Base-by-base conservation (phyloP, 768 basidiomycete genomes). In the Rossbeevera mucosa region DNA sequence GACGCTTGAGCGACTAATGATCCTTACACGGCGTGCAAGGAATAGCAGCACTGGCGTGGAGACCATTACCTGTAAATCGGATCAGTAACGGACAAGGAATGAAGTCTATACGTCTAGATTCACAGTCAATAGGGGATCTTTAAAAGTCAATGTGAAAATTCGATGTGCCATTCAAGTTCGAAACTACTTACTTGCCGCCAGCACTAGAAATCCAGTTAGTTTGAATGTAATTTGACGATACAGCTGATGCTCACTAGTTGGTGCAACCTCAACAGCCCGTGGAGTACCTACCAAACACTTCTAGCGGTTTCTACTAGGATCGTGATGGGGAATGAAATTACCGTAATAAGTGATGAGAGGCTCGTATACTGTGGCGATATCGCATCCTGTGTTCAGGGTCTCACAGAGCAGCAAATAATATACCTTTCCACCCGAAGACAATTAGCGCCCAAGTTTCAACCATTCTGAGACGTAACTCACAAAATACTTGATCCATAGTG, bases 281-380 rank as follows among this genome's bases (percentile, higher is more conserved):
- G 28, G 30, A 33, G 25, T 38, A 64, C 63, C 64, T 53, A 67
- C 63, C 56, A 64, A 63, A 55, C 16, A 4, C 64, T 61, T n/a
- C 62, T 59, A 46, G 26, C 30, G 25, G n/a, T 9, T 1, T 16
- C 12, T 25, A 4, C 12, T 25, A 4, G 21, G 8, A 4, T n/a
- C 3, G 0, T 2, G 11, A 44, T 6, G 21, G 38, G 28, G 16
- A 22, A 11, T 5, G 3, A 20, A 11, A 38, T 36, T 53, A 78
- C 80, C 76, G 36, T 78, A 81, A 52, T 74, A 66, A 11, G 64
- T 61, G 30, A 81, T 73, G 26, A 81, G 68, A 6, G 78, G 72
- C 11, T 74, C 63, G 51, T 80, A 82, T 16, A 80, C 55, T 55
- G 78, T 77, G 2, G 70, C 56, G 18, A 74, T 63, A 29, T 76